Percentiles rank a stretch among this genome's conserved stretches.
Evolutionary conservation across 1,139 yeast genomes (phyloP).

Genomic region (Hemisphaericaspora xylofermentans): DNA sequence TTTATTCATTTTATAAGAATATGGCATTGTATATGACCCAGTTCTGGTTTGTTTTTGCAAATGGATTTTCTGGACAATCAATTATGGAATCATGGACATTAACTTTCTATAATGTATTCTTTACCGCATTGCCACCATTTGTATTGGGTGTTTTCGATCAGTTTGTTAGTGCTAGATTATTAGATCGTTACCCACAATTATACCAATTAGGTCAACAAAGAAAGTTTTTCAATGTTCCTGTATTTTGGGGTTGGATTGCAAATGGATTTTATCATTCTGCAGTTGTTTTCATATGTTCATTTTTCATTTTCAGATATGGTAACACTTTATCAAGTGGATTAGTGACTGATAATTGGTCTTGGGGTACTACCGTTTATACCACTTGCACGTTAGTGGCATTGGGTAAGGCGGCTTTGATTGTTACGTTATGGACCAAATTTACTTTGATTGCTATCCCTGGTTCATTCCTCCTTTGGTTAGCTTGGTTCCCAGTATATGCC

Average conservation of each 20-base stretch:
- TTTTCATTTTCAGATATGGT: constrained; percentile 68
- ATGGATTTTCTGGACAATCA: constrained; percentile 93
- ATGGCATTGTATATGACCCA: constrained; percentile 96
- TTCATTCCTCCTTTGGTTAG: constrained; percentile 79
- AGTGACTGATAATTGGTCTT: constrained; percentile 87
- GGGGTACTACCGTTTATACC: constrained; percentile 92
- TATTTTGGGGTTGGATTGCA: constrained; percentile 96
- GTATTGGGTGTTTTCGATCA: constrained; percentile 97
- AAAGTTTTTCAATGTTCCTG: constrained; percentile 82
- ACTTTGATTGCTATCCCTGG: constrained; percentile 94
- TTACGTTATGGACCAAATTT: constrained; percentile 93
- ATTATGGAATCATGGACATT: constrained; percentile 97
- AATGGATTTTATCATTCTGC: constrained; percentile 96
- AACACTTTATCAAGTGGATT: constrained; percentile 66
- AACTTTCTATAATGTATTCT: constrained; percentile 92
- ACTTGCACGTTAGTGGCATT: constrained; percentile 85
- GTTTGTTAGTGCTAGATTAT: constrained; percentile 83
- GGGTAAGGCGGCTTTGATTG: constrained; percentile 91
- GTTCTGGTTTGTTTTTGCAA: constrained; percentile 93
- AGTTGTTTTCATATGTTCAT: constrained; percentile 72
- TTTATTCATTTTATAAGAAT: constrained; percentile 94
- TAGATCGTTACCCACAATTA: constrained; percentile 89
- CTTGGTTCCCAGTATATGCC: constrained; percentile 85
- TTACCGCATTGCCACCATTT: constrained; percentile 94
- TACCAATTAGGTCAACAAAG: constrained; percentile 89